These are phyloP conservation scores for Phytophthora macrochlamydospora DNA, from an alignment of 352 stramenopile genomes.

Conservation along the genomic window DNA sequence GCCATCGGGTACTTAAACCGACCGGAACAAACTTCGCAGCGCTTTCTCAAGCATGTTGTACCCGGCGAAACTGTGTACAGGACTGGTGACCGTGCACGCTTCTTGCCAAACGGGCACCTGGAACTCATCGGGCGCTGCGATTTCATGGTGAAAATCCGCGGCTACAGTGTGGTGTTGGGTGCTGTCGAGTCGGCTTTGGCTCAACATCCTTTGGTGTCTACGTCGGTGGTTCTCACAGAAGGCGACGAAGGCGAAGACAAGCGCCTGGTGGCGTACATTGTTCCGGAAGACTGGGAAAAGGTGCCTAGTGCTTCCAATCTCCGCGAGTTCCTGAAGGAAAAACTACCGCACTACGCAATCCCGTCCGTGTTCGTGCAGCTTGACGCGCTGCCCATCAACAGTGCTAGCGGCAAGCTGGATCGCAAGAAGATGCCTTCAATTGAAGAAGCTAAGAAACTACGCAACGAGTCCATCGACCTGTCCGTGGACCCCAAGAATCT, in stretches of 20 bases:
- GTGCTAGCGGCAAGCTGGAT: conserved; percentile 88
- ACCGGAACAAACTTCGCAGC: conserved; percentile 74
- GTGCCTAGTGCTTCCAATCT: conserved; percentile 68
- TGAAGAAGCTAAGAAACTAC: conserved; percentile 69
- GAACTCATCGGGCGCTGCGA: conserved; percentile 94
- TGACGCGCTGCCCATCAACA: conserved; percentile 87
- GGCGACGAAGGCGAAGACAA: conserved; percentile 87
- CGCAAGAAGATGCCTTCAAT: conserved; percentile 85
- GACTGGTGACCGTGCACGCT: conserved; percentile 91
- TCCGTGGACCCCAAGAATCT: conserved; percentile 41
- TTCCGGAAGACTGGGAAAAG: conserved; percentile 75
- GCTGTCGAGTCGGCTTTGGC: conserved; percentile 91
- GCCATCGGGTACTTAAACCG: conserved; percentile 87
- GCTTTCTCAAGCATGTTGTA: conserved; percentile 76
- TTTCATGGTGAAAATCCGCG: conserved; percentile 97
- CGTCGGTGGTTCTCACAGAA: conserved; percentile 91
- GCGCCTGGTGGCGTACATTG: conserved; percentile 93
- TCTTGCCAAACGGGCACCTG: conserved; percentile 90
- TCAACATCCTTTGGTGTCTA: conserved; percentile 84
- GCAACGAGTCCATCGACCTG: conserved; percentile 79
- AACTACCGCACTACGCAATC: conserved; percentile 86
- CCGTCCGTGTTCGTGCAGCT: conserved; percentile 83
- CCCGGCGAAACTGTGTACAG: conserved; percentile 87
- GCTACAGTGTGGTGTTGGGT: conserved; percentile 94
- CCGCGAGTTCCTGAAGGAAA: conserved; percentile 70